Base-by-base conservation (phyloP, 163 green algal genomes). In the Prototheca cutis region DNA sequence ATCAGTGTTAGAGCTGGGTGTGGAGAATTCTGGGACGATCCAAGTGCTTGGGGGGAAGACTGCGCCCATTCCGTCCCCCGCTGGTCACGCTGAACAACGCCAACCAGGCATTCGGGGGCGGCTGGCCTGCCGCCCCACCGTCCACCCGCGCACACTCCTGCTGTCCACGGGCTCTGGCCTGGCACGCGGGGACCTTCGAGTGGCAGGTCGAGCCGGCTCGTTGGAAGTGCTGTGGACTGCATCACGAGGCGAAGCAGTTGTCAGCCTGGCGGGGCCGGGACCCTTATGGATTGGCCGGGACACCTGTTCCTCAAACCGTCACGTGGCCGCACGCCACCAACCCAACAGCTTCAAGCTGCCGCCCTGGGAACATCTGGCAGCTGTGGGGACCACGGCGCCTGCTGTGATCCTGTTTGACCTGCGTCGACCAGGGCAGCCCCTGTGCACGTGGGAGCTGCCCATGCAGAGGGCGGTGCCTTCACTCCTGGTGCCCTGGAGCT, bases 371-470 rank as follows among this genome's bases (percentile, higher is more conserved):
- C 42, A 51, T 21, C 42, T 51, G 42, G 42, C 42, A 17, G 42
- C 42, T 21, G 10, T 24, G 10, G 10, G 6, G 10, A 56, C 49
- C 27, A 34, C 21, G 25, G 49, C 6, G 8, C 10, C 10, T 6
- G 21, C n/a, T 24, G 24, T 56, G 13, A 10, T 33, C 13, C 49
- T 56, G 21, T n/a, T 56, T 6, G 49, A 56, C 49, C 49, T 56
- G 27, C 49, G 49, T 27, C 27, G 27, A 27, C 49, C 49, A 24
- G 23, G 21, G 7, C 4, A 8, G 27, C 18, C 49, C 8, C 13
- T 56, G 49, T 24, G 25, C 21, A 27, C 18, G 8, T 56, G 49
- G 49, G n/a, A n/a, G n/a, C n/a, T n/a, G n/a, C n/a, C n/a, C n/a
- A n/a, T n/a, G n/a, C n/a, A n/a, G n/a, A n/a, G n/a, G n/a, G n/a